phyloP scores from a whole-genome alignment of 305 asterid genomes.

The Euphrasia arctica region DNA sequence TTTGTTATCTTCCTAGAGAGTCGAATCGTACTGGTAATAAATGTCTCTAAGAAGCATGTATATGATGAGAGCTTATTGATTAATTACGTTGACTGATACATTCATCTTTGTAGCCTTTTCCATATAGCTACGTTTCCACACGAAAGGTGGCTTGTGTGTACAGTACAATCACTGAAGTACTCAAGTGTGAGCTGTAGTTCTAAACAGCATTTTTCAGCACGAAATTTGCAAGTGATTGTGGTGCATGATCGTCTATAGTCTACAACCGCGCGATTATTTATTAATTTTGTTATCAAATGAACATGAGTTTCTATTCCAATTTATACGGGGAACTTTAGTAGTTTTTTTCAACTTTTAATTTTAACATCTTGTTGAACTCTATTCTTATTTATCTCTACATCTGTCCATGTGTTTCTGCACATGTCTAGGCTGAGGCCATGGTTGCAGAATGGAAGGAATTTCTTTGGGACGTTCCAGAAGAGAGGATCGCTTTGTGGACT shows the following conservation, averaged over 20 bases:
- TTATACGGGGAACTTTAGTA: not conserved
- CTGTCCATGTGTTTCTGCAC: constrained; percentile 28
- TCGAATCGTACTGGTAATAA: constrained; percentile 10
- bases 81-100: constrained; percentile 1
- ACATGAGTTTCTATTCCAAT: constrained; percentile 19
- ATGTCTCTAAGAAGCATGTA: constrained; percentile 7
- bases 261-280: constrained; percentile 17
- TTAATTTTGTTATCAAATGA: constrained; percentile 9
- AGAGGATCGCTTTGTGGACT: constrained; percentile 95
- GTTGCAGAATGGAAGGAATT: constrained; percentile 98
- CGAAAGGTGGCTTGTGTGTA: constrained; percentile 4
- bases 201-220: constrained; percentile 3
- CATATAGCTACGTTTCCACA: constrained; percentile 3
- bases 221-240: constrained; percentile 14
- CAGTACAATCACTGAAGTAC: constrained; percentile 4
- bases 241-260: constrained; percentile 9
- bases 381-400: constrained; percentile 22
- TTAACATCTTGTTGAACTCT: constrained; percentile 17
- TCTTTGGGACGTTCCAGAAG: constrained; percentile 99
- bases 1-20: constrained; percentile 6
- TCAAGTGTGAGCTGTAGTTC: not conserved
- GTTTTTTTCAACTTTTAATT: constrained; percentile 4
- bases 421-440: constrained; percentile 95
- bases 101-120: constrained; percentile 5
- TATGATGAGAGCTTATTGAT: not conserved